Percentiles rank a stretch among this genome's conserved stretches.
phyloP scores from a whole-genome alignment of 148 eudicot genomes.

The Polygonum aviculare region DNA sequence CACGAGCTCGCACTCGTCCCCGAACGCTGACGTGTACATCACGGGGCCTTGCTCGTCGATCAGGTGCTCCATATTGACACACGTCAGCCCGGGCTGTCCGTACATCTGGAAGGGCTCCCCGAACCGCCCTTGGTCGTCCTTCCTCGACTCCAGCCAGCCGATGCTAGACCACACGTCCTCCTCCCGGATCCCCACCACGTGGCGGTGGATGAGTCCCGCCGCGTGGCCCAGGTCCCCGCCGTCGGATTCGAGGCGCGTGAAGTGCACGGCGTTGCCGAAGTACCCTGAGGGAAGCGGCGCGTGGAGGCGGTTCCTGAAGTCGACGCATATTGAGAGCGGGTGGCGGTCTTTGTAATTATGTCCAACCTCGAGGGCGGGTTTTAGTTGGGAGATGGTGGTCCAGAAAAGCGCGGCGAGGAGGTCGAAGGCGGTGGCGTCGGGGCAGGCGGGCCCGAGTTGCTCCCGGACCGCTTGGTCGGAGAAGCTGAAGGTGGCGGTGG shows the following conservation, averaged over 20 bases:
- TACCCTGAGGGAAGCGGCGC: constrained; percentile 34
- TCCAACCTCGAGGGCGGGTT: neutral
- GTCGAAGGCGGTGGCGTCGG: constrained; percentile 44
- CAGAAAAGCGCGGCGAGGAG: constrained; percentile 50
- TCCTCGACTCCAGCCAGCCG: constrained; percentile 23
- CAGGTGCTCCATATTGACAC: constrained; percentile 40
- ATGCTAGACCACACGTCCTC: constrained; percentile 31
- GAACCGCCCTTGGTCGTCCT: constrained; percentile 26
- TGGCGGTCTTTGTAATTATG: neutral
- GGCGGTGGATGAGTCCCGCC: constrained; percentile 24
- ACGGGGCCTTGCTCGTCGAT: constrained; percentile 19
- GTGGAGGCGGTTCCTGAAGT: constrained; percentile 29
- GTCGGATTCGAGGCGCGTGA: constrained; percentile 22
- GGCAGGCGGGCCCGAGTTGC: constrained; percentile 15
- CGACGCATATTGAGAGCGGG: constrained; percentile 36
- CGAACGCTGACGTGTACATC: constrained; percentile 41
- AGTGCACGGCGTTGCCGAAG: constrained; percentile 47
- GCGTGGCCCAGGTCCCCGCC: constrained; percentile 15
- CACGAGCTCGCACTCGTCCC: constrained; percentile 35
- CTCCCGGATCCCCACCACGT: constrained; percentile 23
- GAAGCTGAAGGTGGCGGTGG: constrained; percentile 38
- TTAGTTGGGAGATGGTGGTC: constrained; percentile 23
- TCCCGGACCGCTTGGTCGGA: constrained; percentile 18
- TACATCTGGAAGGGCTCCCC: constrained; percentile 28
- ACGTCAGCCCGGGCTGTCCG: constrained; percentile 40